Conservation (phyloP, 768 basidiomycete species). For the Boletellus ananiceps region DNA sequence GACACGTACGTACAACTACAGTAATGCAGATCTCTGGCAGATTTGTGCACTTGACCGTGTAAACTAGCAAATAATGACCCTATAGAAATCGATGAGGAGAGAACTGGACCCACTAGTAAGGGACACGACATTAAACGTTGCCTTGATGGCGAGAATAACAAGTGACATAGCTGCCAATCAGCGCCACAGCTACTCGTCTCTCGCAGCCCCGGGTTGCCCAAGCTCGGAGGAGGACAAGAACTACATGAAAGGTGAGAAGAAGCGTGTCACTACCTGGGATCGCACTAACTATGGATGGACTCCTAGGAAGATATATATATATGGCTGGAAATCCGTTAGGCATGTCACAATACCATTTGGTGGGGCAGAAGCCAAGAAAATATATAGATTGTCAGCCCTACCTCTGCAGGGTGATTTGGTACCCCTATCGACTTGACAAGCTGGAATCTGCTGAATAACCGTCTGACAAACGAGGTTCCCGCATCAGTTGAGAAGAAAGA, state of each 20-base stretch:
- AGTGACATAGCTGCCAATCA: slow-evolving; percentile 8
- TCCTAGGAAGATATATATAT: slow-evolving; percentile 6
- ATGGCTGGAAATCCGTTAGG: not conserved
- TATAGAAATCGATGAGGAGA: not conserved
- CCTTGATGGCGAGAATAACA: not conserved
- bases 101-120: not conserved
- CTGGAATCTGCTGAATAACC: slow-evolving; percentile 1
- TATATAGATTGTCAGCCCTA: not conserved
- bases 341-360: slow-evolving; percentile 5
- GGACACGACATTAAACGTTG: not conserved
- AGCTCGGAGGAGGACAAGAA: slow-evolving; percentile 15
- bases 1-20: slow-evolving; percentile 1
- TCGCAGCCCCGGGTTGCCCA: slow-evolving; percentile 20
- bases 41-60: not conserved
- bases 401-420: not conserved
- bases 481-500: slow-evolving; percentile 16
- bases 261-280: too few relatives aligned
- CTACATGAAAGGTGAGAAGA: not conserved
- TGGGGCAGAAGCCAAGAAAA: too few relatives aligned
- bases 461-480: slow-evolving; percentile 15
- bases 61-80: not conserved
- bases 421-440: slow-evolving; percentile 6
- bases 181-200: not conserved
- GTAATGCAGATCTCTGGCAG: not conserved
- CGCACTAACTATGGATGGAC: slow-evolving; percentile 15